Evolutionary conservation across 768 basidiomycete genomes (phyloP).

Genomic region (Boletus vinaceobasis): DNA sequence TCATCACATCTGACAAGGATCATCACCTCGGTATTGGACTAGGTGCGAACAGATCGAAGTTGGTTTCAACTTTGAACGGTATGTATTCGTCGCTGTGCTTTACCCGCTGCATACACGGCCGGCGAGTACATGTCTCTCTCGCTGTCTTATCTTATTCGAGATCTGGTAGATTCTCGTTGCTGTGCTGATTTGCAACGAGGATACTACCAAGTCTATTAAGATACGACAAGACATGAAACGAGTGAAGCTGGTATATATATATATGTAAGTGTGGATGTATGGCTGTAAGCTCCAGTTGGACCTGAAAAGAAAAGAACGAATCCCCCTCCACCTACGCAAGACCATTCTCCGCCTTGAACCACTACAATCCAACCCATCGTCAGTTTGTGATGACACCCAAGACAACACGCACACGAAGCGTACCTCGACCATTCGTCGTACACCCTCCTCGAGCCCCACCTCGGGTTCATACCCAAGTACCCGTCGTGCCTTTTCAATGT

Average conservation of each 20-base stretch:
- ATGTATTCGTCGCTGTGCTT: no score
- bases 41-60: no score
- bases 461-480: slow-evolving; percentile 93
- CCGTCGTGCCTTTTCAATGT: slow-evolving; percentile 89
- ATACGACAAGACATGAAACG: background rate
- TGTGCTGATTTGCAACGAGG: no score
- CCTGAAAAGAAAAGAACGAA: background rate
- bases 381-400: background rate
- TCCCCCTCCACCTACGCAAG: slow-evolving; percentile 16
- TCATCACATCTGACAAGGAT: no score
- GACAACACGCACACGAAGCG: slow-evolving; percentile 20
- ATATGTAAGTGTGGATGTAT: background rate
- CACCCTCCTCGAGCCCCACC: slow-evolving; percentile 84
- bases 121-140: no score
- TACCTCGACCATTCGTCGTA: slow-evolving; percentile 74
- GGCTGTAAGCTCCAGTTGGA: background rate
- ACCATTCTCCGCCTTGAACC: slow-evolving; percentile 31
- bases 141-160: no score
- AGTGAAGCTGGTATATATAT: slow-evolving; percentile 4
- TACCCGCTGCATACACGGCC: no score
- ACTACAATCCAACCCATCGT: slow-evolving; percentile 11
- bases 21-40: no score
- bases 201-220: background rate
- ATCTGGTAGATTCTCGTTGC: no score
- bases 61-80: no score